Evolutionary conservation across 805 yeast genomes (phyloP).

Genomic region (Metschnikowia baotianmanensis): DNA sequence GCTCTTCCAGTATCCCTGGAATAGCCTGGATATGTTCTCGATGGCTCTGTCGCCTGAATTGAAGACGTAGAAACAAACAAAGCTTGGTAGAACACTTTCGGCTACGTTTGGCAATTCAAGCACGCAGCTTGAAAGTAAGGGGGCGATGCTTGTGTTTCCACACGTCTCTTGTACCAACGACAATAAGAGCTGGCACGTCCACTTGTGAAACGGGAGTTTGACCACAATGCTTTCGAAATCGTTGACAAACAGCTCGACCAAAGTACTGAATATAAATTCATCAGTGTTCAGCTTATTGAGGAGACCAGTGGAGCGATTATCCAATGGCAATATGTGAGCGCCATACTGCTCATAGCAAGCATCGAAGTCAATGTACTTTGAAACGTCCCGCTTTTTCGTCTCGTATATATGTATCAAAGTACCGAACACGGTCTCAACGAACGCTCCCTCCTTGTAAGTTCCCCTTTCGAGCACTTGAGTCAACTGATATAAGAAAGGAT

Average conservation of each 20-base stretch:
- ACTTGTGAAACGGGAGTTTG: conserved; percentile 3
- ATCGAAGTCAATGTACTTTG: conserved; percentile 24
- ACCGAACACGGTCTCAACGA: conserved; percentile 42
- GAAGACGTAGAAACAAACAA: conserved; percentile 25
- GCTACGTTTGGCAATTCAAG: conserved; percentile 25
- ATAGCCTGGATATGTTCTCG: not conserved
- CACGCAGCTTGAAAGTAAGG: conserved; percentile 27
- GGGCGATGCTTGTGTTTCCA: not conserved
- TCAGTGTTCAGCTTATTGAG: conserved; percentile 25
- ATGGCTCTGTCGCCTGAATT: conserved; percentile 11
- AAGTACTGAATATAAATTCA: not conserved
- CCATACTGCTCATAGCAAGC: conserved; percentile 13
- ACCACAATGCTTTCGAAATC: conserved; percentile 14
- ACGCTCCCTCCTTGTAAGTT: conserved; percentile 6
- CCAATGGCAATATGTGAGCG: conserved; percentile 30
- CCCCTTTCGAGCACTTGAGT: conserved; percentile 15
- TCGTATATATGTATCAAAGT: conserved; percentile 31
- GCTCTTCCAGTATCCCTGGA: conserved; percentile 4
- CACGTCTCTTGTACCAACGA: conserved; percentile 4
- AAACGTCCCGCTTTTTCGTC: conserved; percentile 17
- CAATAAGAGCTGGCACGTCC: conserved; percentile 7
- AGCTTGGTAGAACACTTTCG: conserved; percentile 22
- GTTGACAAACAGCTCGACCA: not conserved
- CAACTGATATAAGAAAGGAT: conserved; percentile 17
- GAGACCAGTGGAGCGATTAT: conserved; percentile 27